Evolutionary conservation across 2,329 filamentous ascomycete genomes (phyloP).

Genomic region (Myriosclerotinia scirpicola): DNA sequence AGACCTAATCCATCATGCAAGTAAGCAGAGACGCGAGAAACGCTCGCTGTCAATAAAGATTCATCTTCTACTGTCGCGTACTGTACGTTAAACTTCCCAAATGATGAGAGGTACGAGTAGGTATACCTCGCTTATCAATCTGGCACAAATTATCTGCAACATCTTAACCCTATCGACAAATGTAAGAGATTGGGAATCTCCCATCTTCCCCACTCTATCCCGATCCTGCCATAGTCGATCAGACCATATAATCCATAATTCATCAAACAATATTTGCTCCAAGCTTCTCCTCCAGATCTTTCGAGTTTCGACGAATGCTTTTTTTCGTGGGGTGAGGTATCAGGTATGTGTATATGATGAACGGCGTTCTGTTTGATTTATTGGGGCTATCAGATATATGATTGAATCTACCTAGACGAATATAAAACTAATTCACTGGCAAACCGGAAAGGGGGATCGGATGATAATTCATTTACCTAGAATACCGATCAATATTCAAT

Average conservation of each 20-base stretch:
- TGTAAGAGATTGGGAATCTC: slow-evolving; percentile 6
- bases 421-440: neutral
- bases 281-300: slow-evolving; percentile 8
- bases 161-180: neutral
- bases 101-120: too few species aligned
- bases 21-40: neutral
- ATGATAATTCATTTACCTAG: too few species aligned
- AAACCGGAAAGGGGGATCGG: too few species aligned
- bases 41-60: neutral
- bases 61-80: neutral
- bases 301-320: neutral
- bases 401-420: neutral
- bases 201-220: slow-evolving; percentile 11
- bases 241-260: slow-evolving; percentile 12
- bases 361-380: neutral
- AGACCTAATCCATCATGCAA: neutral
- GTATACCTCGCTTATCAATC: too few species aligned
- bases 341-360: neutral
- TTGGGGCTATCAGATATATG: neutral
- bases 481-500: too few species aligned
- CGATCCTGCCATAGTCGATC: neutral
- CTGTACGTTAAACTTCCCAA: too few species aligned
- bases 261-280: slow-evolving; percentile 11
- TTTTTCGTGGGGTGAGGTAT: neutral
- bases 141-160: neutral